These are phyloP conservation scores for Xenoacremonium recifei DNA, from an alignment of 2,329 filamentous ascomycete species.

Conservation along the genomic window DNA sequence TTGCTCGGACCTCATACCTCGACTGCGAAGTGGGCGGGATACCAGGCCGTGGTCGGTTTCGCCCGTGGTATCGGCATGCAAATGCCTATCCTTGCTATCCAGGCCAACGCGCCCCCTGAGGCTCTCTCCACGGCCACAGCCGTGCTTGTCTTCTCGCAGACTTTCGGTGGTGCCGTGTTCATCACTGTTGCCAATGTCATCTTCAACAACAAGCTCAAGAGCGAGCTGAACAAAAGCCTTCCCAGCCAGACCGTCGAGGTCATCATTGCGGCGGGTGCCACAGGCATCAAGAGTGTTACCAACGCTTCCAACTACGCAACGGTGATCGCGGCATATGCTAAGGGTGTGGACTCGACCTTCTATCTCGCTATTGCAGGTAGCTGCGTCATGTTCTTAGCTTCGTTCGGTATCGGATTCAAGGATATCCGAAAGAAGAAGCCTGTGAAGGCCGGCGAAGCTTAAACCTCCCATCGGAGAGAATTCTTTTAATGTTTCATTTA, in stretches of 20 bases:
- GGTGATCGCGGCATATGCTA: conserved; percentile 40
- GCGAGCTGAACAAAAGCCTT: conserved; percentile 28
- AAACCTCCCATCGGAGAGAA: conserved; percentile 1
- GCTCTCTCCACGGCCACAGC: conserved; percentile 27
- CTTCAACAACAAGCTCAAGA: conserved; percentile 30
- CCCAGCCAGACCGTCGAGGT: conserved; percentile 26
- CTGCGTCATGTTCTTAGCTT: conserved; percentile 29
- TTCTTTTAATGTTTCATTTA: neutral
- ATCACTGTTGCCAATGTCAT: conserved; percentile 35
- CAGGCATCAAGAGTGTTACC: conserved; percentile 34
- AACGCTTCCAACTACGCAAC: conserved; percentile 26
- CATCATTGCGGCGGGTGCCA: conserved; percentile 43
- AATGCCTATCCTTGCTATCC: conserved; percentile 33
- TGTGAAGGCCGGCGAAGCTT: conserved; percentile 14
- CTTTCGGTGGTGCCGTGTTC: conserved; percentile 44
- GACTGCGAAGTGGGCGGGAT: conserved; percentile 42
- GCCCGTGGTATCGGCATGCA: conserved; percentile 45
- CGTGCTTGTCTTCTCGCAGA: conserved; percentile 22
- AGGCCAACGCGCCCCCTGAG: conserved; percentile 22
- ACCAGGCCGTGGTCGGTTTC: conserved; percentile 40
- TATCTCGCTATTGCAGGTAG: conserved; percentile 31
- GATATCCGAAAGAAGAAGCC: conserved; percentile 39
- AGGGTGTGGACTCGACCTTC: conserved; percentile 30
- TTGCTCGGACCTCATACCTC: conserved; percentile 36
- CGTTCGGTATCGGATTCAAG: conserved; percentile 46